Percentiles rank a stretch among this genome's conserved stretches.
Conservation (phyloP, 2,329 filamentous ascomycete species). For the Fusarium mundagurra region DNA sequence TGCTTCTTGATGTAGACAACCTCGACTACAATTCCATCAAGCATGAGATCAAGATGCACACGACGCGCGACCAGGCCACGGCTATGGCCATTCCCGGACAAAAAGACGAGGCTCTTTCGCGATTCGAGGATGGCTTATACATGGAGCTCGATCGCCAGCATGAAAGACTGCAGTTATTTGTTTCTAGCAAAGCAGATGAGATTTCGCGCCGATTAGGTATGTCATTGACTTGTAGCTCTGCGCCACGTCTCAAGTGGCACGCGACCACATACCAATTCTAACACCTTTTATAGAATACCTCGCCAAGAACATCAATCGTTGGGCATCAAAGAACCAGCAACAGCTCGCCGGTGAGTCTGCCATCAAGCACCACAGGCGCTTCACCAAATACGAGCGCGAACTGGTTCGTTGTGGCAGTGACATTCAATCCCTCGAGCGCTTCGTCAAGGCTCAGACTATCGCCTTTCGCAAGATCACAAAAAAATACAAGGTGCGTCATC, state of each 20-base stretch:
- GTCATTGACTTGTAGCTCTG: slow-evolving; percentile 35
- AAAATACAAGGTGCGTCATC: slow-evolving; percentile 70
- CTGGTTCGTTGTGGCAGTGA: slow-evolving; percentile 73
- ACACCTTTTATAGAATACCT: slow-evolving; percentile 56
- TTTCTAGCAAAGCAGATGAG: slow-evolving; percentile 82
- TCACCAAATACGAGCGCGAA: slow-evolving; percentile 64
- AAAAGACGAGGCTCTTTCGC: slow-evolving; percentile 64
- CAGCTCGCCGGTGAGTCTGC: slow-evolving; percentile 46
- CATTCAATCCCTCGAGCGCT: slow-evolving; percentile 74
- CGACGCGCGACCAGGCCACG: slow-evolving; percentile 73
- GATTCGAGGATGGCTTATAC: slow-evolving; percentile 79
- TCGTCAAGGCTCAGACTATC: slow-evolving; percentile 76
- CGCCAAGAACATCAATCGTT: slow-evolving; percentile 57
- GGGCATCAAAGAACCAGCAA: slow-evolving; percentile 52
- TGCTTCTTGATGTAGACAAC: slow-evolving; percentile 69
- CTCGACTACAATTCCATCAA: slow-evolving; percentile 91
- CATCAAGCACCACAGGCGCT: slow-evolving; percentile 60
- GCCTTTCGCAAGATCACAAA: slow-evolving; percentile 87
- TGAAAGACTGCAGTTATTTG: slow-evolving; percentile 80
- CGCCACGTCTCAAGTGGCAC: slow-evolving; percentile 22
- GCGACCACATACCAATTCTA: slow-evolving; percentile 36
- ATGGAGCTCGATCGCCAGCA: slow-evolving; percentile 77
- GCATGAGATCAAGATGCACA: slow-evolving; percentile 83
- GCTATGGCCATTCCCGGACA: slow-evolving; percentile 81
- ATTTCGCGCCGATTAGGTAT: slow-evolving; percentile 75